Evolutionary conservation across 768 basidiomycete genomes (phyloP).

Genomic region (Hypsizygus marmoreus): DNA sequence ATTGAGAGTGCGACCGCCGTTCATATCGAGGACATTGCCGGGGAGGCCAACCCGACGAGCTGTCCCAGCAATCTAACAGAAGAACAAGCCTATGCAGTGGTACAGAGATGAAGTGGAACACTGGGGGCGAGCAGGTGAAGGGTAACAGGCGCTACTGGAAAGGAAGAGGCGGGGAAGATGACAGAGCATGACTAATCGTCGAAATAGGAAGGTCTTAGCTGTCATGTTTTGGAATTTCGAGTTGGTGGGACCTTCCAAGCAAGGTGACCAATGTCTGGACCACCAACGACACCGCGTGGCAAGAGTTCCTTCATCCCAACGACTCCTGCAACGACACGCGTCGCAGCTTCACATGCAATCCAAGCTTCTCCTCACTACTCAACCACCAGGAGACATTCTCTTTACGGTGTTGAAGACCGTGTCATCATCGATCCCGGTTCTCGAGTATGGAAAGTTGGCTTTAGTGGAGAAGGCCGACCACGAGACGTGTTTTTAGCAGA

Average conservation of each 20-base stretch:
- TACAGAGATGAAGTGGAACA: no score
- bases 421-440: constrained; percentile 95
- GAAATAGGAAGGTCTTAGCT: no score
- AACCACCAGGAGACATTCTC: constrained; percentile 84
- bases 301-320: constrained; percentile 40
- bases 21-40: no score
- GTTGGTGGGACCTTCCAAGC: neutral
- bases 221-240: no score
- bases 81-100: no score
- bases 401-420: constrained; percentile 96
- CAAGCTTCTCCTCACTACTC: constrained; percentile 83
- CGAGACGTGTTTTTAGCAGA: constrained; percentile 80
- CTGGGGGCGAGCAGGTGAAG: no score
- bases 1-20: no score
- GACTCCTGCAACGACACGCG: constrained; percentile 60
- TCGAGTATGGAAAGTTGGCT: constrained; percentile 94
- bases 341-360: constrained; percentile 45
- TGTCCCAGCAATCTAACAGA: no score
- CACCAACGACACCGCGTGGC: constrained; percentile 42
- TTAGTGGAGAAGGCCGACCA: constrained; percentile 93
- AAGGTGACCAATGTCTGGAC: constrained; percentile 29
- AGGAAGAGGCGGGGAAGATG: no score
- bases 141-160: no score
- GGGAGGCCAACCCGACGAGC: no score
- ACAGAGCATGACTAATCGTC: no score